Percentiles rank a stretch among this genome's conserved stretches.
Evolutionary conservation across 768 basidiomycete genomes (phyloP).

Genomic region (Mycena maculata): DNA sequence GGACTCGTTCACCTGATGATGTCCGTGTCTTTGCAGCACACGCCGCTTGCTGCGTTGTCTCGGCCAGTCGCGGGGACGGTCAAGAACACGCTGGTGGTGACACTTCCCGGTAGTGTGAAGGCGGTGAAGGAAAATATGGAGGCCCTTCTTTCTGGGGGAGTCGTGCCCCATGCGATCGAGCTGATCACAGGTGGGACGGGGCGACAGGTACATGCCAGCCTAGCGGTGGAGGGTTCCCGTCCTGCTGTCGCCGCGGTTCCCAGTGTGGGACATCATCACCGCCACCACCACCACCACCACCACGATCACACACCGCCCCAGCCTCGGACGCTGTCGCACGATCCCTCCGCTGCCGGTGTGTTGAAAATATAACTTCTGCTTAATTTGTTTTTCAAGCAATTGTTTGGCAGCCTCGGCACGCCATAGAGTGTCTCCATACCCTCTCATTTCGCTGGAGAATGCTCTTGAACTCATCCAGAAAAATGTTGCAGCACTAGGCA

Average conservation of each 20-base stretch:
- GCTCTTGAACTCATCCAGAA: conserved; percentile 69
- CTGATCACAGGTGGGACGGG: conserved; percentile 78
- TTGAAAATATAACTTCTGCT: conserved; percentile 5
- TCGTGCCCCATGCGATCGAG: conserved; percentile 79
- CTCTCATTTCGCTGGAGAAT: conserved; percentile 71
- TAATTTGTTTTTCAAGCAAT: conserved; percentile 4
- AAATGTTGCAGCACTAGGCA: conserved; percentile 57
- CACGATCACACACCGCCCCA: conserved; percentile 57
- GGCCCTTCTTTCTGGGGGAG: conserved; percentile 65
- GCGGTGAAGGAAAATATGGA: conserved; percentile 85
- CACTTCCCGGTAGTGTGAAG: conserved; percentile 87
- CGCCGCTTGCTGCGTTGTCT: conserved; percentile 84
- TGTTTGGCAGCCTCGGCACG: conserved; percentile 69
- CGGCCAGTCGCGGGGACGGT: conserved; percentile 85
- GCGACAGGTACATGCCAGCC: conserved; percentile 61
- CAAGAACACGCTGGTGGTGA: conserved; percentile 74
- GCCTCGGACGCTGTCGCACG: conserved; percentile 74
- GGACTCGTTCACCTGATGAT: conserved; percentile 83
- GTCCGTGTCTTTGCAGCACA: conserved; percentile 74
- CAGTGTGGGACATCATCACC: too few species aligned
- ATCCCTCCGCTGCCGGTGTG: conserved; percentile 76
- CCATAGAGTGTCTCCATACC: conserved; percentile 82
- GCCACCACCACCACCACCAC: conserved; percentile 39
- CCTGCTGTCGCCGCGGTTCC: neutral
- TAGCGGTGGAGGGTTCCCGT: conserved; percentile 49